Conservation (phyloP, 2,329 filamentous ascomycete genomes). For the Atkinsonella hypoxylon region DNA sequence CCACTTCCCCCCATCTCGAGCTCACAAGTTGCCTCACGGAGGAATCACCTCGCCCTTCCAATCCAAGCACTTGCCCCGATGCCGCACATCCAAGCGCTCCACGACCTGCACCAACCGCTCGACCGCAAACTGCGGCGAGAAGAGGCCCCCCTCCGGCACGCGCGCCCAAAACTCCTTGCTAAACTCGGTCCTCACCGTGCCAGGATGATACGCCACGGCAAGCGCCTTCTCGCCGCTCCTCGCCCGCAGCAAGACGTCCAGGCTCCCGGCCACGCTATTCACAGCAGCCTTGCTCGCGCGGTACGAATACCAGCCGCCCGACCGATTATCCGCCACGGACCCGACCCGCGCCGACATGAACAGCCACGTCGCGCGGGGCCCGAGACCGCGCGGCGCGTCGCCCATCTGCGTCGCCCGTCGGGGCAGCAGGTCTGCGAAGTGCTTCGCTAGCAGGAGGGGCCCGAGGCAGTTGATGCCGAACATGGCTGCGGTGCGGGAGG, state of each 20-base stretch:
- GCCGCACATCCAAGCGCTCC: slow-evolving; percentile 31
- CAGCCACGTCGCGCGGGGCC: slow-evolving; percentile 50
- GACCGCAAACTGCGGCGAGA: slow-evolving; percentile 54
- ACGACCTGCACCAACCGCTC: slow-evolving; percentile 52
- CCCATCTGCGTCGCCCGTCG: slow-evolving; percentile 30
- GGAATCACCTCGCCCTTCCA: slow-evolving; percentile 54
- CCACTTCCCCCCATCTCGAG: no score
- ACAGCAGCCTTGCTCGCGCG: slow-evolving; percentile 65
- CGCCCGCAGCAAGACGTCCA: slow-evolving; percentile 53
- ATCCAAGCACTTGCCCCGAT: slow-evolving; percentile 56
- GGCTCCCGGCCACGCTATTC: slow-evolving; percentile 57
- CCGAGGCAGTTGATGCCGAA: slow-evolving; percentile 64
- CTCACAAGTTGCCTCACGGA: slow-evolving; percentile 28
- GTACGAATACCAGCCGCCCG: slow-evolving; percentile 76
- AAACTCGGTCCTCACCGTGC: slow-evolving; percentile 66
- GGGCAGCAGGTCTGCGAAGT: slow-evolving; percentile 59
- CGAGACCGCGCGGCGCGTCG: slow-evolving; percentile 22
- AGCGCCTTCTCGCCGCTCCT: slow-evolving; percentile 50
- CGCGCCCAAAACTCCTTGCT: slow-evolving; percentile 60
- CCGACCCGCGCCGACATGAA: slow-evolving; percentile 71
- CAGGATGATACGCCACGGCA: slow-evolving; percentile 63
- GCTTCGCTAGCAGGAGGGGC: slow-evolving; percentile 64
- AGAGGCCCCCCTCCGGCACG: slow-evolving; percentile 49
- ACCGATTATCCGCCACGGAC: slow-evolving; percentile 56
- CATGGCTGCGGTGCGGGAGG: slow-evolving; percentile 49